These are phyloP conservation scores for Cercospora sp. DNA, from an alignment of 2,329 filamentous ascomycete genomes.

Conservation along the genomic window DNA sequence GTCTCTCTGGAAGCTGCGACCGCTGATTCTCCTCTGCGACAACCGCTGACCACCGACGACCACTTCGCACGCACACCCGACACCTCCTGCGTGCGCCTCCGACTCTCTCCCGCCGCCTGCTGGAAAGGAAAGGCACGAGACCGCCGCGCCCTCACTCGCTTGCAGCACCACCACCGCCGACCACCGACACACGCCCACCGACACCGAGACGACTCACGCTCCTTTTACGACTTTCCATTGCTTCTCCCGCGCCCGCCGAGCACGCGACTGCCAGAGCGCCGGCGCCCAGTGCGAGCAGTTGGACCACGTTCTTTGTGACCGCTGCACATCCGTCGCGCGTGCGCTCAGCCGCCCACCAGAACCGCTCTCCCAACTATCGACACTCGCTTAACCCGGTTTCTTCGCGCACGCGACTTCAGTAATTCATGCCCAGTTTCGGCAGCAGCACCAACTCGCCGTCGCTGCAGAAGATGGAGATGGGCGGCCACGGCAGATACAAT, in stretches of 20 bases:
- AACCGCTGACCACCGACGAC: neutral
- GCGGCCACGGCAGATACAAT: conserved; percentile 32
- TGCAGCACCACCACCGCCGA: conserved; percentile 3
- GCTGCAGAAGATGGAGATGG: conserved; percentile 39
- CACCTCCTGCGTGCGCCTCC: neutral
- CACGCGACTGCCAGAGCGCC: conserved; percentile 9
- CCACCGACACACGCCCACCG: neutral
- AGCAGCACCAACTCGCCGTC: conserved; percentile 31
- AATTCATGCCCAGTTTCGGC: conserved; percentile 35
- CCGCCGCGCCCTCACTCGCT: conserved; percentile 8
- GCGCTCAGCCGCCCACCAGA: conserved; percentile 11
- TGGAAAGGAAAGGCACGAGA: neutral
- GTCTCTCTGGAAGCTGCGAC: neutral
- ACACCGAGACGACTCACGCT: conserved; percentile 6
- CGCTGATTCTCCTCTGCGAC: neutral
- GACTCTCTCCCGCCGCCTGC: neutral
- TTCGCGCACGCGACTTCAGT: conserved; percentile 9
- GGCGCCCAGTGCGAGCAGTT: neutral
- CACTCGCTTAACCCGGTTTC: conserved; percentile 26
- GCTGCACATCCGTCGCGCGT: conserved; percentile 1
- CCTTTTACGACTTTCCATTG: neutral
- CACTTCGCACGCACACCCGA: neutral
- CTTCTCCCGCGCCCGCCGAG: neutral
- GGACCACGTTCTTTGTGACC: conserved; percentile 3
- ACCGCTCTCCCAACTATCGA: conserved; percentile 19